Evolutionary conservation across 768 basidiomycete species (phyloP).

Genomic region (Zangia roseola): DNA sequence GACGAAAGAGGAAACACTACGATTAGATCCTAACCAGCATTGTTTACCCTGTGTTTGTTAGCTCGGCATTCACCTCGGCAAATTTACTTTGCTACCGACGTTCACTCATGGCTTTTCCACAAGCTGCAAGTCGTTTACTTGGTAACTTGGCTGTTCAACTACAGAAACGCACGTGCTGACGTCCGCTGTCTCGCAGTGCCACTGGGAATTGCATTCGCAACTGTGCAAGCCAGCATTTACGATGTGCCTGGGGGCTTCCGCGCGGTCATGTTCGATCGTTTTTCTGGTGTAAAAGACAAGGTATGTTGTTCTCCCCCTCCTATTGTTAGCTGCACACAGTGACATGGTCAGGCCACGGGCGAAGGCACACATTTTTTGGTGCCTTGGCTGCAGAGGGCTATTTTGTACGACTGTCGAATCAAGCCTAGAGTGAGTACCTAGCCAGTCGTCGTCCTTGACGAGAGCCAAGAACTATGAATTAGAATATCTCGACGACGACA

Average conservation of each 20-base stretch:
- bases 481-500: constrained; percentile 99
- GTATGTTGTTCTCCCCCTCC: constrained; percentile 38
- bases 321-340: not conserved
- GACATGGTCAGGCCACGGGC: constrained; percentile 61
- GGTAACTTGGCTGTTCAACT: constrained; percentile 34
- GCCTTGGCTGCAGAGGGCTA: constrained; percentile 94
- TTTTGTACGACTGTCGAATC: constrained; percentile 96
- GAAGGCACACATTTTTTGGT: constrained; percentile 97
- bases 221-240: constrained; percentile 52
- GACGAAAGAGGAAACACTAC: constrained; percentile 49
- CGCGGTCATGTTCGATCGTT: constrained; percentile 98
- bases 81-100: not conserved
- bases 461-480: constrained; percentile 4
- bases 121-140: constrained; percentile 47
- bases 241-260: constrained; percentile 89
- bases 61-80: not conserved
- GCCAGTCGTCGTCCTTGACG: not conserved
- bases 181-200: constrained; percentile 21
- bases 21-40: constrained; percentile 11
- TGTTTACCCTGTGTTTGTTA: constrained; percentile 30
- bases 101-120: constrained; percentile 49
- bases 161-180: constrained; percentile 10
- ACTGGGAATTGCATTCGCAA: constrained; percentile 42
- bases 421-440: constrained; percentile 77
- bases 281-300: constrained; percentile 83